phyloP scores from a whole-genome alignment of 2,329 filamentous ascomycete species.

The Orbilia brochopaga region DNA sequence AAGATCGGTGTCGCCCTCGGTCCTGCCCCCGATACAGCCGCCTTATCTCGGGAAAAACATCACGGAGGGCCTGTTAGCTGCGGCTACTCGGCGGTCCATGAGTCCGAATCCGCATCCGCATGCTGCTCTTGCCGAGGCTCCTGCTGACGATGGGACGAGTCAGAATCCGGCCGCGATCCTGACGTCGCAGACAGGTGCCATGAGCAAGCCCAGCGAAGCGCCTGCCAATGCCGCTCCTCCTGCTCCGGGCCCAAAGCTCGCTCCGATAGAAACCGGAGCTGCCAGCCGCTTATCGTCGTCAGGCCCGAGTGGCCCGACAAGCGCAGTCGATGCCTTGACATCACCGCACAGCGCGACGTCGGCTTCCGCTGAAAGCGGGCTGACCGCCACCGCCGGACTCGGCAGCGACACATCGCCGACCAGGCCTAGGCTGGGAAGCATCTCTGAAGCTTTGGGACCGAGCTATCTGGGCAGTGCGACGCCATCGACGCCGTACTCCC shows the following conservation, averaged over 20 bases:
- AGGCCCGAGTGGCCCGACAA: constrained; percentile 31
- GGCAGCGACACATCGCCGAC: constrained; percentile 49
- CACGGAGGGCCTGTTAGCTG: constrained; percentile 35
- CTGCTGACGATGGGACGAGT: constrained; percentile 38
- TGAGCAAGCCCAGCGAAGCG: constrained; percentile 35
- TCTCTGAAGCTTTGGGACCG: constrained; percentile 35
- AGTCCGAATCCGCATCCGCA: constrained; percentile 33
- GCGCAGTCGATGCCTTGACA: constrained; percentile 34
- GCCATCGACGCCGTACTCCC: constrained; percentile 43
- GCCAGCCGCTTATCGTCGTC: constrained; percentile 30
- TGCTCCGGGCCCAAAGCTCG: constrained; percentile 42
- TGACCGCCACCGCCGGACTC: constrained; percentile 46
- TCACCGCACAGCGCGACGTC: constrained; percentile 46
- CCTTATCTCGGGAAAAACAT: constrained; percentile 32
- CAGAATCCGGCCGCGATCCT: constrained; percentile 47
- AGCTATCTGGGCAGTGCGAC: constrained; percentile 38
- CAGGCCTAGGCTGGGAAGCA: constrained; percentile 44
- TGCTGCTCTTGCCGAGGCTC: constrained; percentile 14
- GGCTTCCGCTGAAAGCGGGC: constrained; percentile 42
- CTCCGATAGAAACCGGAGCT: constrained; percentile 41
- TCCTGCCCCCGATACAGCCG: constrained; percentile 40
- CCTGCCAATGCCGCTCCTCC: constrained; percentile 35
- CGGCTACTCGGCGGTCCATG: constrained; percentile 27
- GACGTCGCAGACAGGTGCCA: constrained; percentile 26
- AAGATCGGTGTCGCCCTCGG: constrained; percentile 43